phyloP scores from a whole-genome alignment of 805 yeast genomes.

The Monosporozyma solicola region DNA sequence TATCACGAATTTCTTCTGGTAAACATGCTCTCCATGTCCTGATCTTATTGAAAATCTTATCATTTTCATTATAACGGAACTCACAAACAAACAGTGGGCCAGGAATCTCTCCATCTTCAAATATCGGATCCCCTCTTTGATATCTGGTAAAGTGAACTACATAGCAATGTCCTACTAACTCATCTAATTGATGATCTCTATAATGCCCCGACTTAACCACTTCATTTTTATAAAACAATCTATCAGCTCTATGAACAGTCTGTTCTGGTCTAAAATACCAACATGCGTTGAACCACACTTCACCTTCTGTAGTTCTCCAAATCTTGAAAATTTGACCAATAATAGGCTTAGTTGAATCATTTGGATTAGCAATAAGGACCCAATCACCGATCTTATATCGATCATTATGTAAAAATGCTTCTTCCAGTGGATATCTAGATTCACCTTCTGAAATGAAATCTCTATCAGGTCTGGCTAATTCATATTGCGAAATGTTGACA shows the following conservation, averaged over 20 bases:
- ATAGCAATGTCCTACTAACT: constrained; percentile 86
- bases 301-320: constrained; percentile 77
- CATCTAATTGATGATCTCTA: constrained; percentile 84
- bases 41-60: constrained; percentile 84
- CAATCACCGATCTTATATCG: constrained; percentile 86
- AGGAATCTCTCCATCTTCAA: constrained; percentile 52
- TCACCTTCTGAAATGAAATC: constrained; percentile 56
- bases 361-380: constrained; percentile 81
- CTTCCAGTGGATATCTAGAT: constrained; percentile 73
- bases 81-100: constrained; percentile 91
- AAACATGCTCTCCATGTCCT: constrained; percentile 98
- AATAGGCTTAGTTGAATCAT: constrained; percentile 82
- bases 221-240: constrained; percentile 86
- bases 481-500: constrained; percentile 49
- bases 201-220: constrained; percentile 96
- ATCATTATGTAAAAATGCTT: constrained; percentile 60
- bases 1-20: constrained; percentile 88
- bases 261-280: constrained; percentile 98
- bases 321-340: constrained; percentile 89
- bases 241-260: constrained; percentile 87
- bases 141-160: constrained; percentile 91
- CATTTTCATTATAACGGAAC: constrained; percentile 84
- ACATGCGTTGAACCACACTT: constrained; percentile 84
- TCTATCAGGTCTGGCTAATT: constrained; percentile 72
- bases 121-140: constrained; percentile 79